Evolutionary conservation across 768 basidiomycete species (phyloP).

Genomic region (Tremella yokohamensis): DNA sequence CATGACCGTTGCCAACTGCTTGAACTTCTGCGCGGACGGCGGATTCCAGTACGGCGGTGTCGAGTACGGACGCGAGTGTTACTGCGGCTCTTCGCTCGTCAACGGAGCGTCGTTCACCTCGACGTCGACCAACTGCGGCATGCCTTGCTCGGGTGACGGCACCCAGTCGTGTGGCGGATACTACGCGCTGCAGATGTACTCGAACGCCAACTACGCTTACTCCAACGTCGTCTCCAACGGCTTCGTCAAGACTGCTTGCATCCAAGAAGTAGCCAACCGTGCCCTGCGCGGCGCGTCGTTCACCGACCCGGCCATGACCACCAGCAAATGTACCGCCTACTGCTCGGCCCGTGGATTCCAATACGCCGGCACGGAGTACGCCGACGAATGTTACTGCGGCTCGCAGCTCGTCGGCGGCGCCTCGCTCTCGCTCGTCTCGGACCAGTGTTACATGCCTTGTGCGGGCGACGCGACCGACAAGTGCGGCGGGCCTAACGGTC

Average conservation of each 20-base stretch:
- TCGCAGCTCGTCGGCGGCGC: constrained; percentile 33
- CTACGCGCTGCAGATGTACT: too few relatives aligned
- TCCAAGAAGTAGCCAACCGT: constrained; percentile 32
- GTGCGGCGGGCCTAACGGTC: constrained; percentile 42
- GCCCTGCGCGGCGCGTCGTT: constrained; percentile 24
- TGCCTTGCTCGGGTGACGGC: constrained; percentile 38
- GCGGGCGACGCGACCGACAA: constrained; percentile 29
- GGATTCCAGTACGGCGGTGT: constrained; percentile 32
- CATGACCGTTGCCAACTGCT: constrained; percentile 37
- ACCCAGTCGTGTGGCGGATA: constrained; percentile 25
- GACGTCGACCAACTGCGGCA: constrained; percentile 21
- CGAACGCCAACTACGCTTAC: constrained; percentile 16
- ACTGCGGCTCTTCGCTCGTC: constrained; percentile 29
- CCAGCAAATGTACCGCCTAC: constrained; percentile 25
- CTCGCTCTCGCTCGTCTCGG: constrained; percentile 16
- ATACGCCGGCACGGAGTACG: constrained; percentile 49
- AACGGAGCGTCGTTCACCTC: constrained; percentile 27
- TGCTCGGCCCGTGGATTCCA: constrained; percentile 38
- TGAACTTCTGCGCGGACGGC: constrained; percentile 26
- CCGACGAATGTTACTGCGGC: constrained; percentile 50
- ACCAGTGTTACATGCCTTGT: constrained; percentile 43
- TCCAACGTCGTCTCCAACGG: constrained; percentile 7
- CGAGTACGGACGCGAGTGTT: constrained; percentile 33
- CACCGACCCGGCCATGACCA: constrained; percentile 22
- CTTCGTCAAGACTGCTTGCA: constrained; percentile 18